phyloP scores from a whole-genome alignment of 2,329 filamentous ascomycete genomes.

The Ophiostoma himal-ulmi region DNA sequence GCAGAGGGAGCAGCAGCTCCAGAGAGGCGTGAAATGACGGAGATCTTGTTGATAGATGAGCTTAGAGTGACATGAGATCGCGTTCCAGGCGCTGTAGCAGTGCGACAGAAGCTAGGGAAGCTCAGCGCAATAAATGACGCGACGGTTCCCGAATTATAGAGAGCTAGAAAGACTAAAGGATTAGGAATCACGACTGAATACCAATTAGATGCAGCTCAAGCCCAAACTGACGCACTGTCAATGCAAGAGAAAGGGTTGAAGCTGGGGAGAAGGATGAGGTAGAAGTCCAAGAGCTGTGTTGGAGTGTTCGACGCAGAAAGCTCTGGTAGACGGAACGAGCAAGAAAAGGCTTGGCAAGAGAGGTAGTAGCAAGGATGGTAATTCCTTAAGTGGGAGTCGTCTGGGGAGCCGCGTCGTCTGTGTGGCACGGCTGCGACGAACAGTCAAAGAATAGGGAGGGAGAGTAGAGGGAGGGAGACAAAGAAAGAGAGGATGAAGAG shows the following conservation, averaged over 20 bases:
- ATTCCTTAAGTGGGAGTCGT: neutral
- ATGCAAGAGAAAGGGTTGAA: neutral
- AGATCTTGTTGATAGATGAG: neutral
- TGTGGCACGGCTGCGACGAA: conserved; percentile 8
- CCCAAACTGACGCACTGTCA: neutral
- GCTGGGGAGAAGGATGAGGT: neutral
- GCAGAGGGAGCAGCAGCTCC: conserved; percentile 1
- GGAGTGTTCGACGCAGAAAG: conserved; percentile 10
- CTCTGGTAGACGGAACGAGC: neutral
- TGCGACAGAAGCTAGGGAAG: conserved; percentile 16
- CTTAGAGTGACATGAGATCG: neutral
- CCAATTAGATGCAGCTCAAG: neutral
- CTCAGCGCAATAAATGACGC: neutral
- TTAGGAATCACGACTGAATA: neutral
- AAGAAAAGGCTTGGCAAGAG: conserved; percentile 8
- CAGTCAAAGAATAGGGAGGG: neutral
- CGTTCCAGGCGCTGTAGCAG: neutral
- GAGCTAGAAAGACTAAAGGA: neutral
- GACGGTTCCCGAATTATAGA: neutral
- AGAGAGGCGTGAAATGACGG: neutral
- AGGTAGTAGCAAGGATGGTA: conserved; percentile 9
- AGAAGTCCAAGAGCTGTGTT: neutral
- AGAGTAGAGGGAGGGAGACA: conserved; percentile 9
- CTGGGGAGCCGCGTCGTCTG: conserved; percentile 6
- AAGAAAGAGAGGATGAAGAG: neutral